Base-by-base conservation (phyloP, 2,329 filamentous ascomycete species). In the Penicillium rolfsii region DNA sequence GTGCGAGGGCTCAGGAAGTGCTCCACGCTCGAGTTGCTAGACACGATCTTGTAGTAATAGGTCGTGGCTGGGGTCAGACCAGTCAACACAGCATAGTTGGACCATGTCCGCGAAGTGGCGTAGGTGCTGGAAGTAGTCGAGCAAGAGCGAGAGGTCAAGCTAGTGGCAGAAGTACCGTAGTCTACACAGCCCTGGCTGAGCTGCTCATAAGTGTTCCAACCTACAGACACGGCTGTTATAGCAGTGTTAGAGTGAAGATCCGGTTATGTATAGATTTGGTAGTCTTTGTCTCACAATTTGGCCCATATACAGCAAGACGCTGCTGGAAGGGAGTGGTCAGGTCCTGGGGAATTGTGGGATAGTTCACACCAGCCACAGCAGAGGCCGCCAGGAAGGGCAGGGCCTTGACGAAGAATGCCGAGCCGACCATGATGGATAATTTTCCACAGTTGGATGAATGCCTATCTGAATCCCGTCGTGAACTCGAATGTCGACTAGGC, bases 11-110 rank as follows among this genome's bases (percentile, higher is more conserved):
- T 87, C 52, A 84, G 67, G 71, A 87, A 87, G 41, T 82, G 79
- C 36, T 81, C 79, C 8, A 83, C 74, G 4, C 70, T 83, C 0
- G 84, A 84, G 72, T 87, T 87, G 30, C 78, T 81, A 2, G 84
- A 85, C 8, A 76, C 77, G 52, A 87, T 85, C 74, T 84, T 80
- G 76, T 87, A 87, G 76, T 84, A 87, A 71, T 87, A 87, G 0
- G 79, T 85, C 1, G 84, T 85, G 0, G 81, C 83, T 0, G 85
- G 80, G 0, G 72, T 73, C 22, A 87, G 72, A 6, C 69, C 76
- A 0, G 75, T 74, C 36, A 87, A 71, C 1, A 75, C 76, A 0
- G 84, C 84, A 0, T 76, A 74, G 63, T 85, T 83, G 38, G 79
- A 80, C 65, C 78, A 85, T 0, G 84, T 87, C 12, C 83, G 79